Conservation (phyloP, 257 asterid species). For the Osmanthus fragrans region DNA sequence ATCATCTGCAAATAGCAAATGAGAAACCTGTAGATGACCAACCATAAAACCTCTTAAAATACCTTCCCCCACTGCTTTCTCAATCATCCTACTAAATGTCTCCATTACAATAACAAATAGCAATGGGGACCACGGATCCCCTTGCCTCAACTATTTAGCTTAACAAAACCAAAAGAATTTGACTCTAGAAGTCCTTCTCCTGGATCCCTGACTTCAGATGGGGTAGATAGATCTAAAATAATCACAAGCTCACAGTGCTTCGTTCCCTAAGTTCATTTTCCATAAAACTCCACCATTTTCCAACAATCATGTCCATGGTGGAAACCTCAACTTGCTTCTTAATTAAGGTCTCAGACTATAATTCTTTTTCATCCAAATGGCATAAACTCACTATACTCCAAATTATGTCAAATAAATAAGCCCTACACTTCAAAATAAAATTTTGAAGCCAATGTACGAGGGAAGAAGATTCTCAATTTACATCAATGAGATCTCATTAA, state of each 20-base stretch:
- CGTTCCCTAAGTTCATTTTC: background rate
- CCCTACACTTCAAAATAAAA: background rate
- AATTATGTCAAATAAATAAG: background rate
- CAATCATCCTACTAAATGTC: too few species aligned
- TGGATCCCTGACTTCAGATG: background rate
- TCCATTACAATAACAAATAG: too few species aligned
- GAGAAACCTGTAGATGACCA: too few species aligned
- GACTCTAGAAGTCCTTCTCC: background rate
- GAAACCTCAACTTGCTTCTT: background rate
- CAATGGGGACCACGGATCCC: too few species aligned
- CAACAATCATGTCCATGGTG: background rate
- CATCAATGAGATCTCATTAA: background rate
- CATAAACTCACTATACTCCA: background rate
- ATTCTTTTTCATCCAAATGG: background rate
- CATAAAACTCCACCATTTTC: background rate
- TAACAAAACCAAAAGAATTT: background rate
- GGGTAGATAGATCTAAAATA: background rate
- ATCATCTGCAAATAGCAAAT: too few species aligned
- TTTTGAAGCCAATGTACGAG: background rate
- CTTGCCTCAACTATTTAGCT: too few species aligned
- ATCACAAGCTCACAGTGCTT: background rate
- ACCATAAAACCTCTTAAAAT: too few species aligned
- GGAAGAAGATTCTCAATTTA: background rate
- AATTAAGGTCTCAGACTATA: background rate
- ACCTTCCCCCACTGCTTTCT: too few species aligned